Percentiles rank a stretch among this genome's conserved stretches.
These are phyloP conservation scores for Vigna mungo DNA, from an alignment of 306 rosid species.

Conservation along the genomic window DNA sequence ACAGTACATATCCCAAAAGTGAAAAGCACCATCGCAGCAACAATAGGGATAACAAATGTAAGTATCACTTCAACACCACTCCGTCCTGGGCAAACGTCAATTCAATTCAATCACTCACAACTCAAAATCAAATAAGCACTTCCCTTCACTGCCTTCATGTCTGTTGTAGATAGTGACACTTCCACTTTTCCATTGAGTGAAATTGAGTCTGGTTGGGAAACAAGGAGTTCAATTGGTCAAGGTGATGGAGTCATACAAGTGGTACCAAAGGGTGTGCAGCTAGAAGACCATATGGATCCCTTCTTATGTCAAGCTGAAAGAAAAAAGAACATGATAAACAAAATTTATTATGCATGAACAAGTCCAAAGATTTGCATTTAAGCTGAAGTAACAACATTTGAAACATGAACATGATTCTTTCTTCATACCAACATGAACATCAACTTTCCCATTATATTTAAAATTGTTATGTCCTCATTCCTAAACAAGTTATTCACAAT, in stretches of 20 bases:
- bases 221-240: slow-evolving; percentile 63
- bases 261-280: slow-evolving; percentile 93
- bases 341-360: slow-evolving; percentile 16
- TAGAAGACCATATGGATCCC: slow-evolving; percentile 73
- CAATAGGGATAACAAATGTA: slow-evolving; percentile 51
- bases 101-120: background rate
- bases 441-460: too few species aligned
- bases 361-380: background rate
- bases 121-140: background rate
- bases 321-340: slow-evolving; percentile 2
- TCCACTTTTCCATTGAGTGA: slow-evolving; percentile 48
- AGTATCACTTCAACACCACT: slow-evolving; percentile 44
- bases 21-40: slow-evolving; percentile 44
- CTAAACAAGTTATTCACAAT: too few species aligned
- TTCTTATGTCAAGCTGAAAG: slow-evolving; percentile 82
- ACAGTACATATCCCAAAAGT: slow-evolving; percentile 49
- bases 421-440: slow-evolving; percentile 22
- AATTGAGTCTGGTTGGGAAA: slow-evolving; percentile 66
- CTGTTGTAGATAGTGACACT: too few species aligned
- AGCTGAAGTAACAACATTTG: background rate
- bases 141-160: too few species aligned
- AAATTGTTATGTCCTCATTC: too few species aligned
- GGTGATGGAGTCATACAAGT: slow-evolving; percentile 89
- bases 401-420: slow-evolving; percentile 6
- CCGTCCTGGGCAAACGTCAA: slow-evolving; percentile 38